Evolutionary conservation across 2,329 filamentous ascomycete species (phyloP).

Genomic region (Aspergillus sp.): DNA sequence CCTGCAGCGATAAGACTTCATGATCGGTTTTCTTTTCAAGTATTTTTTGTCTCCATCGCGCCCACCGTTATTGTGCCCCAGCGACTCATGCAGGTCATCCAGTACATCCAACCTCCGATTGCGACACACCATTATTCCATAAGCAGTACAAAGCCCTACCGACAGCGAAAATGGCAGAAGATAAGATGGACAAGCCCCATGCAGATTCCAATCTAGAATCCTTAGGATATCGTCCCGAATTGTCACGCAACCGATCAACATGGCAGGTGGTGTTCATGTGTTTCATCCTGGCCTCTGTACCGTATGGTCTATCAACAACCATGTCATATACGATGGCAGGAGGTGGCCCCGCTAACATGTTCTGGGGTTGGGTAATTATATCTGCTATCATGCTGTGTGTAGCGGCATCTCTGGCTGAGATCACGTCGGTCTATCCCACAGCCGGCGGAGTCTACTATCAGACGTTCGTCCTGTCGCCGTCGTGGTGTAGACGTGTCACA

Average conservation of each 20-base stretch:
- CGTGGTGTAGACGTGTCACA: constrained; percentile 55
- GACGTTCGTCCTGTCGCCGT: constrained; percentile 57
- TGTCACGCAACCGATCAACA: constrained; percentile 52
- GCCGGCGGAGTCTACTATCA: constrained; percentile 62
- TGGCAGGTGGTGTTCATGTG: constrained; percentile 7
- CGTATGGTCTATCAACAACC: constrained; percentile 58
- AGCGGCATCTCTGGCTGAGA: constrained; percentile 57
- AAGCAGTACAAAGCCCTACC: background rate
- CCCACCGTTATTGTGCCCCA: no score
- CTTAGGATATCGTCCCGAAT: constrained; percentile 58
- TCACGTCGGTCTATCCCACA: constrained; percentile 58
- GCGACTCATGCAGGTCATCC: no score
- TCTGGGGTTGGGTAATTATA: constrained; percentile 60
- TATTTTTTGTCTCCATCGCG: no score
- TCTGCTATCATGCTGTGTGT: constrained; percentile 54
- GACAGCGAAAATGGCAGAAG: background rate
- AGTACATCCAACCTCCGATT: background rate
- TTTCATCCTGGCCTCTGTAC: constrained; percentile 65
- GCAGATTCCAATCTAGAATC: constrained; percentile 4
- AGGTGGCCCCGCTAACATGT: constrained; percentile 59
- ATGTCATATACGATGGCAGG: constrained; percentile 61
- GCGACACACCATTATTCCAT: background rate
- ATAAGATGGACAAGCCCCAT: background rate
- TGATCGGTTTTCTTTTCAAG: no score
- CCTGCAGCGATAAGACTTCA: no score